Evolutionary conservation across 192 early-diverging fungal species (phyloP).

Genomic region (Entophlyctis helioformis): DNA sequence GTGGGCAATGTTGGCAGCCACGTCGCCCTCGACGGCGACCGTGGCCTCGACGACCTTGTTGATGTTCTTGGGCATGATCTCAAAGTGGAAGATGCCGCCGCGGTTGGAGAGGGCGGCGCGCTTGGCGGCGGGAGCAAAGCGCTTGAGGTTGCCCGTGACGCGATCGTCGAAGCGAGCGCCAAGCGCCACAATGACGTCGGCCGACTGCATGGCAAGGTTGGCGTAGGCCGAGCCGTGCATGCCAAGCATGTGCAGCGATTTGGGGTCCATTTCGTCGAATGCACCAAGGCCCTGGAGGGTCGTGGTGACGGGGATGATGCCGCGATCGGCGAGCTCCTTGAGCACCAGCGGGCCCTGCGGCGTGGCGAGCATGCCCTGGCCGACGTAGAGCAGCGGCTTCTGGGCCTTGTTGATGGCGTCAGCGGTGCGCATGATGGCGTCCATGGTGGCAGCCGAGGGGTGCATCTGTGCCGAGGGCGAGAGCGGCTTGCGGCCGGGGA

Average conservation of each 20-base stretch:
- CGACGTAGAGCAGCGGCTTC: constrained; percentile 90
- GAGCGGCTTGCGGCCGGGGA: constrained; percentile 54
- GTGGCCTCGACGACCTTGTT: constrained; percentile 94
- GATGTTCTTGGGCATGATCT: constrained; percentile 99
- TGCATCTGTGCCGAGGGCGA: constrained; percentile 28
- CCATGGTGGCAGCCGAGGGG: constrained; percentile 33
- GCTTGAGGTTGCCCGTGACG: constrained; percentile 79
- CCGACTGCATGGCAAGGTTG: constrained; percentile 94
- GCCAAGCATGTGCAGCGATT: constrained; percentile 92
- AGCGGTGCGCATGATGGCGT: constrained; percentile 58
- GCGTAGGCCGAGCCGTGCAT: constrained; percentile 98
- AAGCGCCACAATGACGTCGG: constrained; percentile 88
- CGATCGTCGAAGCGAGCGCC: constrained; percentile 98
- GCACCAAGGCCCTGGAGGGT: constrained; percentile 86
- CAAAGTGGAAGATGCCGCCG: constrained; percentile 97
- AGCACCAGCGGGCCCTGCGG: constrained; percentile 74
- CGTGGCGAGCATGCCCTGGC: constrained; percentile 76
- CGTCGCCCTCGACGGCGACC: constrained; percentile 90
- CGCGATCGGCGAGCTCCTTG: constrained; percentile 69
- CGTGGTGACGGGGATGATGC: constrained; percentile 96
- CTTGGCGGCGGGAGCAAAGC: constrained; percentile 87
- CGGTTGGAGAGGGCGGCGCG: constrained; percentile 73
- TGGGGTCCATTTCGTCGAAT: constrained; percentile 84
- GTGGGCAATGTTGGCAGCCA: constrained; percentile 69
- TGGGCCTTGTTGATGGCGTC: constrained; percentile 78